Base-by-base conservation (phyloP, 2,329 filamentous ascomycete species). In the Macrophomina phaseolina region DNA sequence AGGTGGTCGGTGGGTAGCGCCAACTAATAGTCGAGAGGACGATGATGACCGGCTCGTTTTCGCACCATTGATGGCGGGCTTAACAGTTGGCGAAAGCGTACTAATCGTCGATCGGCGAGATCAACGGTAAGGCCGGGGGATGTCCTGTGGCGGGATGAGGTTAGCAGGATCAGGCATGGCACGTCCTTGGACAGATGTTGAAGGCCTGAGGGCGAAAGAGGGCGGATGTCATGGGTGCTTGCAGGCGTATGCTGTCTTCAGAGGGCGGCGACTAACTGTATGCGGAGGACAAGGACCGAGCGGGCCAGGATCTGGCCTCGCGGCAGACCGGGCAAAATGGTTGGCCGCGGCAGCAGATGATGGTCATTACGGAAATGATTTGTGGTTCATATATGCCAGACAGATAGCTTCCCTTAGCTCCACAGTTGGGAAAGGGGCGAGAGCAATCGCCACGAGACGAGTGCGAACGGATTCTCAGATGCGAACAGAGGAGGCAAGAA, bases 311-410 rank as follows among this genome's bases (percentile, higher is more conserved):
- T 36, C 8, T 49, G 58, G 38, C 45, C 14, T 23, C 38, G 58
- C 58, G 40, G 58, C 32, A 45, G 40, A 14, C 23, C 14, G 40
- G 53, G 52, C 18, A 30, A 58, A 38, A 42, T 18, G 53, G 18
- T 11, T 40, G 18, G 14, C 36, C 36, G 55, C 40, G 52, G 58
- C 45, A 23, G 18, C 58, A 45, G 58, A 30, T 49, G 42, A 62
- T 49, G 42, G 16, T 62, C 58, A 62, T 62, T 62, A 62, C 58
- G 58, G 45, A 49, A 45, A 36, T 49, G 40, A 62, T 62, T 62
- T 49, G 32, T 30, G 42, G n/a, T 36, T 62, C 58, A 62, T 62
- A 62, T 62, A 62, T 49, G n/a, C 45, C 36, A 62, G 58, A 62
- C 58, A 62, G 45, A 34, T 14, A 32, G 32, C 58, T 49, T 34